Evolutionary conservation across 352 stramenopile genomes (phyloP).

Genomic region (Phytophthora vignae): DNA sequence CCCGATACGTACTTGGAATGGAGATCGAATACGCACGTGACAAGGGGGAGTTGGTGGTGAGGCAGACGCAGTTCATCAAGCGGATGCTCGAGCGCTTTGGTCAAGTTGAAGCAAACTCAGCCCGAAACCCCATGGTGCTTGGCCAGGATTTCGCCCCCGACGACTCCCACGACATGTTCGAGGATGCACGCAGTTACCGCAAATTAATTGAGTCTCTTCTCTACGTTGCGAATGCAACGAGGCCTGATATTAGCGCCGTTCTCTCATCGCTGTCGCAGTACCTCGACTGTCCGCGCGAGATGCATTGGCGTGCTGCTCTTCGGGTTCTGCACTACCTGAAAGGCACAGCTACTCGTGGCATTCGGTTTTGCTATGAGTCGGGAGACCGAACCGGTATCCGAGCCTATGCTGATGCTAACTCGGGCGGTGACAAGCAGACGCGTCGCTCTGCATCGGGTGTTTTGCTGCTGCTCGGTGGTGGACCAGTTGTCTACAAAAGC

Average conservation of each 20-base stretch:
- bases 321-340: slow-evolving; percentile 25
- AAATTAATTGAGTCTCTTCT: slow-evolving; percentile 22
- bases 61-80: slow-evolving; percentile 14
- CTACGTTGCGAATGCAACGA: slow-evolving; percentile 31
- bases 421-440: too few species aligned
- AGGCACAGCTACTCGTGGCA: neutral
- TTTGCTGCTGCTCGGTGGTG: neutral
- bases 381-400: neutral
- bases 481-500: slow-evolving; percentile 10
- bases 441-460: slow-evolving; percentile 12
- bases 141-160: slow-evolving; percentile 9
- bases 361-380: neutral
- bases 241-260: slow-evolving; percentile 21
- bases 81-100: slow-evolving; percentile 14
- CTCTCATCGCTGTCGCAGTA: slow-evolving; percentile 15
- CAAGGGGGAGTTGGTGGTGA: slow-evolving; percentile 13
- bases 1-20: slow-evolving; percentile 27
- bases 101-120: neutral
- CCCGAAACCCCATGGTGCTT: slow-evolving; percentile 2
- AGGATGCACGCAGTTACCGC: slow-evolving; percentile 2
- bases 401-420: slow-evolving; percentile 7
- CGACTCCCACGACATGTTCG: neutral
- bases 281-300: slow-evolving; percentile 16
- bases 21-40: slow-evolving; percentile 9
- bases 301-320: slow-evolving; percentile 25